Percentiles rank a stretch among this genome's conserved stretches.
phyloP scores from a whole-genome alignment of 495 filamentous ascomycete genomes.

The Trichocladium uniseriatum region DNA sequence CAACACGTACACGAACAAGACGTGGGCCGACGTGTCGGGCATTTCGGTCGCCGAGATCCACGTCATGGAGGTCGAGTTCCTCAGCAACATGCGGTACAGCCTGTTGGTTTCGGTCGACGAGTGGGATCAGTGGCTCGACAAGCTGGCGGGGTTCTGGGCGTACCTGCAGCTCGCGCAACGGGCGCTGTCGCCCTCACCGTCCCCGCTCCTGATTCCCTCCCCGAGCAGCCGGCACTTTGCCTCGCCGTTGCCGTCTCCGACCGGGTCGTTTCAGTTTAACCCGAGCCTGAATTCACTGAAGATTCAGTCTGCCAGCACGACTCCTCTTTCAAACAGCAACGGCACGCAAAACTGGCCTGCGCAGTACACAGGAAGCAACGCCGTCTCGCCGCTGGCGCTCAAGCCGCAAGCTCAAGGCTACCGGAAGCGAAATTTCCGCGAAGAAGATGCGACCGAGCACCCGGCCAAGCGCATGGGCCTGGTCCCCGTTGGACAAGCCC shows the following conservation, averaged over 20 bases:
- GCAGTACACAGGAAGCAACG: constrained; percentile 30
- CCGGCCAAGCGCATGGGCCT: constrained; percentile 54
- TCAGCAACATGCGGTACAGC: constrained; percentile 96
- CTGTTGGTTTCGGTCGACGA: constrained; percentile 73
- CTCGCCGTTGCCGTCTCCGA: constrained; percentile 42
- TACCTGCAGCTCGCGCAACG: constrained; percentile 57
- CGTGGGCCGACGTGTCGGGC: constrained; percentile 96
- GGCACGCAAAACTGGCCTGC: constrained; percentile 24
- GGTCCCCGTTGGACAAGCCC: constrained; percentile 18
- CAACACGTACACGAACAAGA: constrained; percentile 99
- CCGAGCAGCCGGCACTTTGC: constrained; percentile 25
- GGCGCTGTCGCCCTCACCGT: constrained; percentile 24
- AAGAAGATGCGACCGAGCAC: constrained; percentile 54
- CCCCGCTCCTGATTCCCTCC: constrained; percentile 31
- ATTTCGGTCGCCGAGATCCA: constrained; percentile 95
- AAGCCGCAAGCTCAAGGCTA: constrained; percentile 36
- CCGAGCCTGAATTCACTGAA: constrained; percentile 17
- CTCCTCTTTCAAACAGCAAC: constrained; percentile 9
- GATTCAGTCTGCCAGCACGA: constrained; percentile 25
- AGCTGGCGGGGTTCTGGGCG: constrained; percentile 65
- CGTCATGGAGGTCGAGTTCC: constrained; percentile 98
- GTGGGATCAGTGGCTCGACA: constrained; percentile 80
- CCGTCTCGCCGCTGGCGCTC: constrained; percentile 45
- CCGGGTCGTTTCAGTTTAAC: constrained; percentile 29
- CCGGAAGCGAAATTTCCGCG: constrained; percentile 63